These are phyloP conservation scores for Alternaria triticimaculans DNA, from an alignment of 2,329 filamentous ascomycete genomes.

Conservation along the genomic window DNA sequence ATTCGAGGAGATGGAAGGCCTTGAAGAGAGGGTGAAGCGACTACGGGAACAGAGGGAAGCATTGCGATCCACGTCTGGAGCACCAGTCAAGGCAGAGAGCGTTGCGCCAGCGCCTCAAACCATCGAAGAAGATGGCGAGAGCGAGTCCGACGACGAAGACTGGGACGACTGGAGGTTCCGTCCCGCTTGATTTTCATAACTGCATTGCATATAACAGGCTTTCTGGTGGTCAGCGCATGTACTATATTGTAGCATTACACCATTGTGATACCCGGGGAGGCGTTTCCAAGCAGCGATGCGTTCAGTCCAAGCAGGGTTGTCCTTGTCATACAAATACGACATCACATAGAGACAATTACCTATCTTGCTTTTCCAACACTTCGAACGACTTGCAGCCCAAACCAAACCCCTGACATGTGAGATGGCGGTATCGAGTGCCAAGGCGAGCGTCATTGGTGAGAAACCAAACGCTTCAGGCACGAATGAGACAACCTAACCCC, in stretches of 20 bases:
- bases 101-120: constrained; percentile 10
- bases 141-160: constrained; percentile 48
- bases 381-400: not conserved
- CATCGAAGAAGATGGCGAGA: constrained; percentile 36
- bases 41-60: constrained; percentile 56
- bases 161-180: constrained; percentile 50
- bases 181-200: constrained; percentile 30
- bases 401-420: not conserved
- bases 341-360: not conserved
- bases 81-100: constrained; percentile 12
- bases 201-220: constrained; percentile 17
- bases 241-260: constrained; percentile 29
- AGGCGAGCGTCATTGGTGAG: constrained; percentile 22
- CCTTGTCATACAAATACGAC: not conserved
- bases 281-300: constrained; percentile 16
- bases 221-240: constrained; percentile 17
- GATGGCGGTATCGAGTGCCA: constrained; percentile 9
- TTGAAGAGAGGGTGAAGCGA: constrained; percentile 54
- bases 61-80: constrained; percentile 39
- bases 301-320: not conserved
- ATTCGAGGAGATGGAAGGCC: constrained; percentile 58
- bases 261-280: constrained; percentile 30
- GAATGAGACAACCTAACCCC: constrained; percentile 18
- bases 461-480: constrained; percentile 21
- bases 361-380: not conserved